Conservation (phyloP, 495 filamentous ascomycete species). For the Penicillium verhagenii region DNA sequence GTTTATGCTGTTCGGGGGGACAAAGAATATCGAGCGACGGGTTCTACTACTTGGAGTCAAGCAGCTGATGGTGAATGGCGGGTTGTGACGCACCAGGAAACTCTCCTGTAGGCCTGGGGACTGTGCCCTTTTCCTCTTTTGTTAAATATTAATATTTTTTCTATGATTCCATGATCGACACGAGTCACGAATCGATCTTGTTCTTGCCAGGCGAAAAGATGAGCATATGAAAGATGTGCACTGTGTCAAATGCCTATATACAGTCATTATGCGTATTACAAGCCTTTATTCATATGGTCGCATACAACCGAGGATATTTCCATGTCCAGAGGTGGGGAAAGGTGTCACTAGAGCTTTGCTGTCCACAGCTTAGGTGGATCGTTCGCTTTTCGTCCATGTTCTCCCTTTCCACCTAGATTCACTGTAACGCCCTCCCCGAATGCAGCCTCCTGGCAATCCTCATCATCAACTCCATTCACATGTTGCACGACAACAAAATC, state of each 20-base stretch:
- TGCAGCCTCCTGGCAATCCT: slow-evolving; percentile 87
- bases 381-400: slow-evolving; percentile 35
- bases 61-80: slow-evolving; percentile 47
- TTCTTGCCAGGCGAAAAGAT: background rate
- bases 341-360: slow-evolving; percentile 17
- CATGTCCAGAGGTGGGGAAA: background rate
- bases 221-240: background rate
- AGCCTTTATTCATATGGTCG: background rate
- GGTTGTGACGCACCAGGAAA: slow-evolving; percentile 40
- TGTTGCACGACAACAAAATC: slow-evolving; percentile 89
- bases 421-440: slow-evolving; percentile 44
- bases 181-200: background rate
- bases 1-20: slow-evolving; percentile 30
- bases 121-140: no score
- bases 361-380: slow-evolving; percentile 27
- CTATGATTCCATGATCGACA: background rate
- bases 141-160: background rate
- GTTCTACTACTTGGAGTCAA: slow-evolving; percentile 46
- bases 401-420: slow-evolving; percentile 29
- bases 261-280: background rate
- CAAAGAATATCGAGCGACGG: slow-evolving; percentile 30
- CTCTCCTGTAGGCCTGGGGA: slow-evolving; percentile 24
- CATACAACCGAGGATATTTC: no score
- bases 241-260: background rate
- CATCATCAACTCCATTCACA: slow-evolving; percentile 75